A percentile compares a stretch with the other conserved stretches of the same genome.
Conservation (phyloP, 192 early-diverging fungal species). For the Podila verticillata region DNA sequence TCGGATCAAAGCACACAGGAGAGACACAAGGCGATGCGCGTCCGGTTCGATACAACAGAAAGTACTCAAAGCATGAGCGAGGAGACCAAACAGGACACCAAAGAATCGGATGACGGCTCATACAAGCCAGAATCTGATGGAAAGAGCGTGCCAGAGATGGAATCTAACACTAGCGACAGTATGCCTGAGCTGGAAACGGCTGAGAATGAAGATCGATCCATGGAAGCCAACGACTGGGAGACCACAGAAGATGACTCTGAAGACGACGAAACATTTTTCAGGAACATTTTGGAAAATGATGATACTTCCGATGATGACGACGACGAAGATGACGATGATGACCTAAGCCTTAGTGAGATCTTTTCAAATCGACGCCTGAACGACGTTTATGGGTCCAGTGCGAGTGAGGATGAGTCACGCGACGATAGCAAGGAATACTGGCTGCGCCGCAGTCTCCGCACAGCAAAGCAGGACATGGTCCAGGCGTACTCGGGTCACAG, state of each 20-base stretch:
- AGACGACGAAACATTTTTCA: not conserved
- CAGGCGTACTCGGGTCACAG: constrained; percentile 48
- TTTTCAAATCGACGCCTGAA: no score
- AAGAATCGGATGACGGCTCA: not conserved
- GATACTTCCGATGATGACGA: constrained; percentile 17
- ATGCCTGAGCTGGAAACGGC: no score
- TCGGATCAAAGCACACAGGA: not conserved
- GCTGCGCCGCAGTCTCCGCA: constrained; percentile 6
- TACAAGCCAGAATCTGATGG: not conserved
- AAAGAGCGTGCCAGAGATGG: not conserved
- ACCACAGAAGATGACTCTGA: constrained; percentile 7
- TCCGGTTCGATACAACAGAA: not conserved
- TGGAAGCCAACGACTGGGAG: no score
- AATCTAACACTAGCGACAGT: not conserved
- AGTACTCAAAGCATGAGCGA: no score
- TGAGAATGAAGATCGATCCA: no score
- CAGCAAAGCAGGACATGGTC: constrained; percentile 40
- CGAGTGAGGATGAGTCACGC: not conserved
- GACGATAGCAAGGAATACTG: constrained; percentile 16
- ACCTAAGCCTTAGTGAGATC: constrained; percentile 12
- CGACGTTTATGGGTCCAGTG: not conserved
- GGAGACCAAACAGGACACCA: no score
- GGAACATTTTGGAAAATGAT: not conserved
- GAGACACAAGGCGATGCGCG: not conserved
- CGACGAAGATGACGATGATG: constrained; percentile 17